Base-by-base conservation (phyloP, 176 grass and related monocot genomes). In the Typha latifolia region DNA sequence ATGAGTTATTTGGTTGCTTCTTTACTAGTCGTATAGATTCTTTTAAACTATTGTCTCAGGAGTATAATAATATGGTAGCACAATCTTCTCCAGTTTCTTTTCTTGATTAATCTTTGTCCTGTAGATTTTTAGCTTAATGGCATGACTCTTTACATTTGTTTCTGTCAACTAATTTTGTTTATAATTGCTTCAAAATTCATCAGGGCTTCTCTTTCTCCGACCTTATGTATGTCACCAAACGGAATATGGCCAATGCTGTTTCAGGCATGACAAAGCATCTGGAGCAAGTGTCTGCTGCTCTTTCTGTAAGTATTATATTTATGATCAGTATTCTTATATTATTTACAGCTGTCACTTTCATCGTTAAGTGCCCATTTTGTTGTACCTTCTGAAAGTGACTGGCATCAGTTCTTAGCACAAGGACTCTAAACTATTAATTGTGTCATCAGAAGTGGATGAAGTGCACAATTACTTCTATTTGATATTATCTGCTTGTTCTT, bases 221-320 rank as follows among this genome's bases (percentile, higher is more conserved):
- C 67, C 65, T 99, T 62, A 99, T 99, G 94, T 99, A 99, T 82
- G 85, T 99, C 14, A 99, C 94, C 37, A 99, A 92, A 71, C 80
- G 51, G 5, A 92, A 90, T 72, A 93, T 99, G 89, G 78, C 83
- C 57, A 93, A 82, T 68, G 94, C 79, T 75, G 86, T 99, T 75
- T 89, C 85, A 67, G 86, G 64, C 75, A 92, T 99, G 94, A 93
- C 89, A 81, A 93, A 90, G 61, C 83, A 90, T 77, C 74, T 99
- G 61, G 89, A 99, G 32, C 85, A 90, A 85, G 89, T 99, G 31
- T 87, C 87, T 69, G 76, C 27, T 81, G 84, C 89, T 72, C 85
- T 99, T 68, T 85, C 85, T 62, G 88, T 92, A 75, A 92, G 88
- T 89, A 19, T 48, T 65, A 57, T 20, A 16, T 57, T 1, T 57